Evolutionary conservation across 495 filamentous ascomycete species (phyloP), one percentile per base, ranked within the genome.

Genomic region (Rostrohypoxylon terebratum): DNA sequence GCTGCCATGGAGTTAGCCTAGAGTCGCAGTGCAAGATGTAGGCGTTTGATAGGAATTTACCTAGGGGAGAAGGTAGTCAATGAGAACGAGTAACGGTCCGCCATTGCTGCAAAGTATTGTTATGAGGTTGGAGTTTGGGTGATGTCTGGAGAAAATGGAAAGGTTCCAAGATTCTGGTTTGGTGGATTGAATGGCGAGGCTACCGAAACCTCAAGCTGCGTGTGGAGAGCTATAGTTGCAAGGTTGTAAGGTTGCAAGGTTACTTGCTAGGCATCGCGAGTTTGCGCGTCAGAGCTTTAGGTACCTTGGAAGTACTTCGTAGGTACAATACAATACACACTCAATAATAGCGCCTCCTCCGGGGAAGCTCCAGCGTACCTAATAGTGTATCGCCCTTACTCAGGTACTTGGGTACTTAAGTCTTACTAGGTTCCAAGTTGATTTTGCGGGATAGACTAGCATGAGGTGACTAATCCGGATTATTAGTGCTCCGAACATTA

Each of bases 11-110:
- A 79, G 80, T 90, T 82, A 90, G 86, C 77, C 78, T 61, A 48
- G 50, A 65, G 60, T 68, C 21, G 44, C 21, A 45, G 34, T n/a
- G 67, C 40, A 53, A 50, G 34, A 63, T 48, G 67, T 62, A 40
- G 59, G 36, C 14, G 50, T 59, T 58, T 65, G 36, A 64, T 61
- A 48, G 63, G 69, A 59, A 58, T 87, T 85, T 94, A 97, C 96
- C 95, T 99, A 76, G 96, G 96, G 73, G 96, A 98, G 91, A 99
- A 99, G 66, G 96, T 99, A 55, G 96, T 99, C 77, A 99, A 87
- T 42, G 96, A 98, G 91, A 98, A 99, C 51, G 96, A 98, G 82
- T 99, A 99, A 85, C 96, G 88, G 84, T 99, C 96, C 73, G 96
- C 94, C 96, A 99, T 99, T 78, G 71, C 83, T 75, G 44, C 34